phyloP scores from a whole-genome alignment of 2,329 filamentous ascomycete species.

The Fusarium floridanum region DNA sequence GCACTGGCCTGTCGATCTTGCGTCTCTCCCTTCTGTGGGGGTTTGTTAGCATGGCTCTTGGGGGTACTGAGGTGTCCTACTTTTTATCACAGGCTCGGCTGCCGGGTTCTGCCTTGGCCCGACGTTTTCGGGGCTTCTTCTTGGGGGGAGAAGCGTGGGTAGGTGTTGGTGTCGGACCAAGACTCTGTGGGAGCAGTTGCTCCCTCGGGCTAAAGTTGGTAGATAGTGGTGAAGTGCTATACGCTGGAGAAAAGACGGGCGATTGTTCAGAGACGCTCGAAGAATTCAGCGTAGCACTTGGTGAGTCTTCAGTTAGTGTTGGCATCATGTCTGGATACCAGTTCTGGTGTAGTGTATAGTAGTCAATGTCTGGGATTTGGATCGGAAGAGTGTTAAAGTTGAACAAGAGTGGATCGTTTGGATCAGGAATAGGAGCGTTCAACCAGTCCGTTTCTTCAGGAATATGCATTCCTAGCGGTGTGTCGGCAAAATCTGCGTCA shows the following conservation, averaged over 20 bases:
- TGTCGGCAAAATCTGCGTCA: slow-evolving; percentile 29
- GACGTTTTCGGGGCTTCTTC: not conserved
- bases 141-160: not conserved
- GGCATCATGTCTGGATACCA: not conserved
- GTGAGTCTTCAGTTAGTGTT: not conserved
- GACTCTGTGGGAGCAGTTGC: not conserved
- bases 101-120: slow-evolving; percentile 7
- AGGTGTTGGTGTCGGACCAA: not conserved
- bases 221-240: not conserved
- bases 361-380: not conserved
- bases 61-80: not conserved
- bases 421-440: not conserved
- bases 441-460: not conserved
- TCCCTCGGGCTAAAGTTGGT: not conserved
- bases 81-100: slow-evolving; percentile 24
- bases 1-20: slow-evolving; percentile 16
- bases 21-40: slow-evolving; percentile 4
- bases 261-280: not conserved
- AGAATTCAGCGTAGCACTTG: not conserved
- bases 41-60: no score
- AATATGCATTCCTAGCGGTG: not conserved
- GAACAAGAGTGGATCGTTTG: not conserved
- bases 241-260: not conserved
- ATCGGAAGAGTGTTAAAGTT: not conserved
- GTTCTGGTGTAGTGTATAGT: not conserved